Evolutionary conservation across 2,329 filamentous ascomycete species (phyloP), one percentile per base, ranked within the genome.

Genomic region (Hypoxylon sp.): DNA sequence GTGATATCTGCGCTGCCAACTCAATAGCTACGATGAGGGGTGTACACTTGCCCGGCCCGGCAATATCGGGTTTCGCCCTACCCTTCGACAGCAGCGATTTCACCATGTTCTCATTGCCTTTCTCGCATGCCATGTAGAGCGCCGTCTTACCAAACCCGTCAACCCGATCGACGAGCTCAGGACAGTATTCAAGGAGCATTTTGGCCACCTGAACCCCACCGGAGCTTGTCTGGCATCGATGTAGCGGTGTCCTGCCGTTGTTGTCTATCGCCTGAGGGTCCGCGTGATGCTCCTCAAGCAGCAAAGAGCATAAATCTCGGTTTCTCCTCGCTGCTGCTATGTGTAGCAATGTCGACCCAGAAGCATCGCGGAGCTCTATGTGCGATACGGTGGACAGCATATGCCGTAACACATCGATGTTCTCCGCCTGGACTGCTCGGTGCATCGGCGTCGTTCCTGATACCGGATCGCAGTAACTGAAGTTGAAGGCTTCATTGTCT

Each of bases 281-380:
- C 12, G 74, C 75, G 1, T 65, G 67, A 16, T 71, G 63, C 22
- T 56, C 56, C 12, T 74, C 63, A 0, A 79, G 61, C 1, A 79
- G 59, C 5, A 77, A 54, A n/a, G 67, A 61, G 14, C 73, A 74
- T 0, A 75, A 55, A 12, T 72, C 38, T 24, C 71, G 70, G 16
- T 76, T 74, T 8, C 73, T 72, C 16, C 70, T 76, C 2, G 72
- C 69, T n/a, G 76, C 77, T 1, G 76, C 77, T 6, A 69, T 56
- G 36, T 77, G 73, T 16, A 78, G 32, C 18, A 74, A 70, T 4
- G 75, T 76, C 33, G 71, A 73, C 1, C 65, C 49, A 0, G 62
- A 68, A 4, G 49, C 54, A 44, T 73, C 70, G 2, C 42, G 56
- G n/a, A 71, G 67, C 49, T 73, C 72, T 18, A 75, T 52, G 24